Evolutionary conservation across 2,329 filamentous ascomycete genomes (phyloP), one percentile per base, ranked within the genome.

Genomic region (Ustilaginoidea virens): DNA sequence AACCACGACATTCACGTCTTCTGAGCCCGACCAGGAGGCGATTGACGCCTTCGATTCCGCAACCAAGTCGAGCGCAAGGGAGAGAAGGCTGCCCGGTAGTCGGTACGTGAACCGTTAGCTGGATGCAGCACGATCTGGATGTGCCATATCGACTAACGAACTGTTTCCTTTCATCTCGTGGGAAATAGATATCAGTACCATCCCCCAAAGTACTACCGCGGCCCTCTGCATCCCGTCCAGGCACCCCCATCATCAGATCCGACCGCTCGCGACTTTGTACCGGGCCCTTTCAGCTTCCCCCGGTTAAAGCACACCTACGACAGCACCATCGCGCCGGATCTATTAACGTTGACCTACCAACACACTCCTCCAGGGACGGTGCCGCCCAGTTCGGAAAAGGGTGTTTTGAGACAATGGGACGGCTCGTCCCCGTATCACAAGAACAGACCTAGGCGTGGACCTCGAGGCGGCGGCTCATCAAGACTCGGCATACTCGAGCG

Each of bases 161-260:
- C n/a, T n/a, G n/a, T n/a, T n/a, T n/a, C n/a, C n/a, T n/a, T n/a
- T n/a, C n/a, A n/a, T n/a, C n/a, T n/a, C n/a, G n/a, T n/a, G n/a
- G n/a, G n/a, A n/a, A n/a, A 23, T 36, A 92, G 87, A 66, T 98
- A 96, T 60, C 81, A 92, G 56, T 96, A 80, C 56, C 83, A 86
- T 39, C 78, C 87, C 28, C 90, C 90, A 38, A 90, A 87, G 60
- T 98, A 86, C 67, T 76, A 93, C 55, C 81, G 87, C 46, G 90
- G 90, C 32, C 86, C 86, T 38, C 66, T 96, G 15, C 86, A 96
- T 51, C 90, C 90, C 28, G 74, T 94, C 46, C 83, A 93, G 59
- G 80, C 83, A 34, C 87, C 83, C n/a, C 68, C 74, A 22, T 69
- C 75, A 29, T 90, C 86, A 37, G 81, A 94, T 45, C 86, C 86